Evolutionary conservation across 2,329 filamentous ascomycete species (phyloP), one percentile per base, ranked within the genome.

Genomic region (Kalmusia sp.): DNA sequence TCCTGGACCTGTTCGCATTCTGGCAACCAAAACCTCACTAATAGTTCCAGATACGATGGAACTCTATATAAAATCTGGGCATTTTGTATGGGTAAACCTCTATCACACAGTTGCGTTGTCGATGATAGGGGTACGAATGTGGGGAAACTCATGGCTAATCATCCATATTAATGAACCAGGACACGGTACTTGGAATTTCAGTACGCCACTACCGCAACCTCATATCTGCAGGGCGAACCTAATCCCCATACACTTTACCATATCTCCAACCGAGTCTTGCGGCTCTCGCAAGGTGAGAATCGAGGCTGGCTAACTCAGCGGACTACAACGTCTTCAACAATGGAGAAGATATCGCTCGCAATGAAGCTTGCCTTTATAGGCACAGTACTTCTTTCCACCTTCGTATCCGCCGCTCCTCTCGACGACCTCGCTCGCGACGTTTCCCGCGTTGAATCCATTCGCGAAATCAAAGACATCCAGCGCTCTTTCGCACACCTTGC

Each of bases 401-500:
- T 41, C 14, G 40, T 27, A 12, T 39, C 27, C 12, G 41, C 34
- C 2, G 38, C 54, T 15, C 41, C 45, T 19, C 46, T 59, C 24
- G 40, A 58, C 30, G 37, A 31, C 3, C 58, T 67, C 9, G 62
- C 64, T 3, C 58, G 57, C 7, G 49, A 59, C 8, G 34, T 65
- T 9, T 22, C 54, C 6, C 52, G 58, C n/a, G 58, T 64, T 14
- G 63, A 67, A 50, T 67, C 61, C 4, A 55, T 68, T 31, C 64
- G 64, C 31, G 55, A 55, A 21, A 61, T 68, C 33, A 68, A 68
- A 41, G 54, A 68, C 34, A 37, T 65, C 28, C 55, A 63, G 45
- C 57, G 58, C n/a, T 33, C 49, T 12, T 52, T 64, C 17, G 57
- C 64, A 1, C 62, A 67, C 12, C 46, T 68, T 12, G 54, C 58